phyloP scores from a whole-genome alignment of 2,329 filamentous ascomycete genomes.

The Gliomastix tumulicola region DNA sequence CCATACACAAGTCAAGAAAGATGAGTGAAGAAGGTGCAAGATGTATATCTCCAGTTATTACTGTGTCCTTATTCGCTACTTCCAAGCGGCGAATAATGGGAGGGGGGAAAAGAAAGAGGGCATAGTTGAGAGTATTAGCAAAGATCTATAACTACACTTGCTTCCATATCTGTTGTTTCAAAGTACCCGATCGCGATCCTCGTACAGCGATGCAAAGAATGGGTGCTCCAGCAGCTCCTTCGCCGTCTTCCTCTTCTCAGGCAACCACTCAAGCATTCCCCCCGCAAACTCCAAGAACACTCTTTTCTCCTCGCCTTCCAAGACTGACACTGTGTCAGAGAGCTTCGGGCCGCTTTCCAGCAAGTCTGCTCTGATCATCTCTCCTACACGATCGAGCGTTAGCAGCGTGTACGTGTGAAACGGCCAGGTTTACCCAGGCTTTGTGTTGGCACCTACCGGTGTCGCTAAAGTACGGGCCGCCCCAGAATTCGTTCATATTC shows the following conservation, averaged over 20 bases:
- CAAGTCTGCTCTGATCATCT: constrained; percentile 7
- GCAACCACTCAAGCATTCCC: constrained; percentile 15
- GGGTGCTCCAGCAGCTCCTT: constrained; percentile 12
- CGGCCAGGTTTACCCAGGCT: neutral
- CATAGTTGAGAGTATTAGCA: too few relatives aligned
- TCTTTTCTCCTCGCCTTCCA: constrained; percentile 11
- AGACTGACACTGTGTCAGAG: constrained; percentile 9
- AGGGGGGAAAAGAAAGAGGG: too few relatives aligned
- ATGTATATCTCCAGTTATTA: too few relatives aligned
- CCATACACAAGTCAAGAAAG: too few relatives aligned
- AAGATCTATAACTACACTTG: too few relatives aligned
- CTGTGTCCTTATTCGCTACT: too few relatives aligned
- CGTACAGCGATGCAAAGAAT: constrained; percentile 9
- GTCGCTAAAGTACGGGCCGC: constrained; percentile 10
- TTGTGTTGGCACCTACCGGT: constrained; percentile 3
- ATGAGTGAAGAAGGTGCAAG: too few relatives aligned
- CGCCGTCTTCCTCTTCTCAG: constrained; percentile 14
- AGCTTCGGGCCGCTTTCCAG: constrained; percentile 3
- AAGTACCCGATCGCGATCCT: constrained; percentile 5
- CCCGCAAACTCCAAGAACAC: constrained; percentile 12
- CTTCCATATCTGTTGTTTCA: too few relatives aligned
- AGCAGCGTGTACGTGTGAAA: too few relatives aligned
- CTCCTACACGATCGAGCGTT: too few relatives aligned
- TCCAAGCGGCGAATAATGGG: too few relatives aligned
- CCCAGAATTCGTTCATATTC: constrained; percentile 13